Evolutionary conservation across 805 yeast genomes (phyloP), one percentile per base, ranked within the genome.

Genomic region (Lipomyces sp.): DNA sequence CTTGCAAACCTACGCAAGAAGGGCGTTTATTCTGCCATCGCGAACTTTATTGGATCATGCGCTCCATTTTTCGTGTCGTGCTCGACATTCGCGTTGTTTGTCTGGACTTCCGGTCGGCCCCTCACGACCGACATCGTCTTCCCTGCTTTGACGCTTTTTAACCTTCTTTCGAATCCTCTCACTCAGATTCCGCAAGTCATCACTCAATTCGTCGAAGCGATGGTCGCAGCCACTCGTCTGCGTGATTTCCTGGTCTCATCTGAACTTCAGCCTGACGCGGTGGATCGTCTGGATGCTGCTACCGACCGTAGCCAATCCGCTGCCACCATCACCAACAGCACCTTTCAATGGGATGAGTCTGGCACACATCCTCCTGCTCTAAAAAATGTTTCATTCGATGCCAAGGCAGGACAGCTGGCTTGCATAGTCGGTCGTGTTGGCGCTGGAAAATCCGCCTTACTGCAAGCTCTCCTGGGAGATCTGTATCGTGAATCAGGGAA

Each of bases 361-460:
- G 82, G 90, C 64, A 93, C 87, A 60, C 83, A 86, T 11, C 56
- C 65, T 10, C 55, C 67, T 10, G 93, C 90, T 0, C 81, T 93
- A 75, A 85, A 84, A 63, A 80, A 87, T 69, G 84, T 92, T 57
- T 85, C 85, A 71, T 84, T 90, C 65, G 77, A 73, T 13, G 88
- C 91, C 10, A 84, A 81, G 60, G 88, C 88, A 71, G 94, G 94
- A 63, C 89, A 90, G 67, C 80, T 93, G 69, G 85, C 87, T 67
- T 93, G 97, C 78, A 83, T 93, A 69, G 91, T 92, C 37, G 98
- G 98, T 39, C 84, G 84, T 72, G 97, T 94, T 57, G 98, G 98
- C 37, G 81, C 90, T n/a, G 98, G 98, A 70, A 93, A 93, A 74
- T 88, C 96, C 15, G 90, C 96, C 0, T 79, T 93, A 48, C 81